These are phyloP conservation scores for Claviceps maximensis DNA, from an alignment of 2,329 filamentous ascomycete genomes.

Conservation along the genomic window DNA sequence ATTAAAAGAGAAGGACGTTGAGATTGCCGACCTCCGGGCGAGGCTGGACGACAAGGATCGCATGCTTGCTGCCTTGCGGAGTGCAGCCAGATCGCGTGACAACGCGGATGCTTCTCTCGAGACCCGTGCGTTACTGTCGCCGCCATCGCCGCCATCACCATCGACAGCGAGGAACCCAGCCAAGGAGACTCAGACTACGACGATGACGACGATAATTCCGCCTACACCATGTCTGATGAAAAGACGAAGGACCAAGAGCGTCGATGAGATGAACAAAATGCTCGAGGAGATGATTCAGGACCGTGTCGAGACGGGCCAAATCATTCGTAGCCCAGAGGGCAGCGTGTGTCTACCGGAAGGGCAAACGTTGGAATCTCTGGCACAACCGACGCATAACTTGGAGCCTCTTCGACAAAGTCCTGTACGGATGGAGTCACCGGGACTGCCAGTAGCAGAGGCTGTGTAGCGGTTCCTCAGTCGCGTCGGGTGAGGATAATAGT, in stretches of 20 bases:
- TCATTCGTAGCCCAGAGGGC: conserved; percentile 52
- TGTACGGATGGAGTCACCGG: conserved; percentile 12
- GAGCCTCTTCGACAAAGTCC: conserved; percentile 27
- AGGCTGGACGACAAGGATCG: conserved; percentile 88
- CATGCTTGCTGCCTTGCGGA: conserved; percentile 79
- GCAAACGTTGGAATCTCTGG: conserved; percentile 24
- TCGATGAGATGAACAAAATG: conserved; percentile 87
- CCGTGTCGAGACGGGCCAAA: conserved; percentile 62
- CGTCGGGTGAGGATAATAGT: background rate
- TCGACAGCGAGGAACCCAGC: conserved; percentile 7
- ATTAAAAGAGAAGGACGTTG: conserved; percentile 78
- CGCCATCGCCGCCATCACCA: conserved; percentile 19
- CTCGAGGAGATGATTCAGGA: conserved; percentile 95
- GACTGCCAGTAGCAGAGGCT: conserved; percentile 16
- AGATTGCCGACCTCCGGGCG: conserved; percentile 82
- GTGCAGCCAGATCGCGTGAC: conserved; percentile 74
- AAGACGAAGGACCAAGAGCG: conserved; percentile 51
- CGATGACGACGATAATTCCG: conserved; percentile 12
- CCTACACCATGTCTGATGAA: conserved; percentile 11
- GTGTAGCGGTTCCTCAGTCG: conserved; percentile 7
- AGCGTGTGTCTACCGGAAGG: conserved; percentile 48
- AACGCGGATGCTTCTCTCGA: conserved; percentile 48
- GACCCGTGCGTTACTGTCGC: conserved; percentile 14
- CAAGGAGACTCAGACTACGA: conserved; percentile 6
- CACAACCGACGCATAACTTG: conserved; percentile 21